phyloP scores from a whole-genome alignment of 768 basidiomycete genomes.

The Hydnomerulius pinastri region DNA sequence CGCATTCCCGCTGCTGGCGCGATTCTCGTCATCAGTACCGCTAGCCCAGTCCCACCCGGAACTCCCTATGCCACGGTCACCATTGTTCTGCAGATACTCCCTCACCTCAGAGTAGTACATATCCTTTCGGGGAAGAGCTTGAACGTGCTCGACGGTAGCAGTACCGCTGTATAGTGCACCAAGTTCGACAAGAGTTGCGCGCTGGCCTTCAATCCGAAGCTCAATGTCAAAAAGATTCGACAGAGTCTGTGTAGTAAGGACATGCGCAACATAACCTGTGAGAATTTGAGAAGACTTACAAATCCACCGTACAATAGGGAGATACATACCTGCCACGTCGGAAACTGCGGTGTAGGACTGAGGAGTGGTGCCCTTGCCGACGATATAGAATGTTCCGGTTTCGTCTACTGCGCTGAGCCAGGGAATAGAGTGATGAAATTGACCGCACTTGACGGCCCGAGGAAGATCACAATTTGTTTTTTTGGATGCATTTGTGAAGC shows the following conservation, averaged over 20 bases:
- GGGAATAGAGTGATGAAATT: constrained; percentile 18
- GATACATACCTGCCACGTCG: constrained; percentile 26
- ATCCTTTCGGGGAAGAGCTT: constrained; percentile 15
- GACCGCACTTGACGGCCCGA: constrained; percentile 17
- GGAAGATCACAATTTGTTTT: neutral
- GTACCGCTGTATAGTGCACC: constrained; percentile 9
- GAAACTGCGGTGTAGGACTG: constrained; percentile 22
- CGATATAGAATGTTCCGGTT: constrained; percentile 19
- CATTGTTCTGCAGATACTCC: constrained; percentile 15
- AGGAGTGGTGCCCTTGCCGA: constrained; percentile 26
- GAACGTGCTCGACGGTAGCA: constrained; percentile 6
- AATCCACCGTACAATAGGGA: neutral
- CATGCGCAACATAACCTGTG: constrained; percentile 25
- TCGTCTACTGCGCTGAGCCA: constrained; percentile 12
- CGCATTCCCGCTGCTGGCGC: constrained; percentile 20
- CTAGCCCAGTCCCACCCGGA: constrained; percentile 20
- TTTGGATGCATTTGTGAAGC: neutral
- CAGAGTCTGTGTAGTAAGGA: constrained; percentile 18
- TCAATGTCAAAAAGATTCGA: constrained; percentile 13
- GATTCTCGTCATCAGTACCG: constrained; percentile 12
- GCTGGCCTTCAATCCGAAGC: constrained; percentile 26
- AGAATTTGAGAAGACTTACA: neutral
- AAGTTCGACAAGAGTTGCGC: constrained; percentile 13
- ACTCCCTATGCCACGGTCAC: constrained; percentile 16
- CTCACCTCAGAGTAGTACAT: constrained; percentile 2